A percentile compares a stretch with the other conserved stretches of the same genome.
phyloP scores from a whole-genome alignment of 164 flowering plant species.

The Warburgia ugandensis region DNA sequence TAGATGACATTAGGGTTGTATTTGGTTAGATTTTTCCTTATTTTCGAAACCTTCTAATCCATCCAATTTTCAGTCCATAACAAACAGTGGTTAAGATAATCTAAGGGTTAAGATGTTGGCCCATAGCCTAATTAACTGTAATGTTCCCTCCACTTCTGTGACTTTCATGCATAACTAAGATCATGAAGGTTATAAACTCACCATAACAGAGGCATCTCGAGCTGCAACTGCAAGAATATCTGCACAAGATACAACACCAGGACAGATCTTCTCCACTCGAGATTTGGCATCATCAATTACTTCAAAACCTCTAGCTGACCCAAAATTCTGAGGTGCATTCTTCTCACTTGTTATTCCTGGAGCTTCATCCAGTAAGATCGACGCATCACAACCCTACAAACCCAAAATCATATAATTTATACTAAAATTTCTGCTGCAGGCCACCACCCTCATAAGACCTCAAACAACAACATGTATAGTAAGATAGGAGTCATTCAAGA shows the following conservation, averaged over 20 bases:
- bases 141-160: not conserved
- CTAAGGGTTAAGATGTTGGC: no score
- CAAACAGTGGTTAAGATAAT: no score
- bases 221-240: conserved; percentile 25
- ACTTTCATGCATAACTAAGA: not conserved
- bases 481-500: no score
- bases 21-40: no score
- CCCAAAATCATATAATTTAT: no score
- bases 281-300: conserved; percentile 30
- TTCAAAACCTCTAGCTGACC: conserved; percentile 25
- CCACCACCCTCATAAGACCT: no score
- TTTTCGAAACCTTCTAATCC: no score
- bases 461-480: no score
- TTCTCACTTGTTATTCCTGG: conserved; percentile 26
- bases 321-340: conserved; percentile 20
- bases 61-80: no score
- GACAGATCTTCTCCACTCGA: conserved; percentile 20
- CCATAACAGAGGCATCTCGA: conserved; percentile 12
- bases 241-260: conserved; percentile 32
- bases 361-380: conserved; percentile 24
- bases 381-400: conserved; percentile 38
- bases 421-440: no score
- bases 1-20: no score
- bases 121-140: no score
- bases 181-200: conserved; percentile 5